Evolutionary conservation across 2,329 filamentous ascomycete species (phyloP).

Genomic region (Taxawa tesnikishii): DNA sequence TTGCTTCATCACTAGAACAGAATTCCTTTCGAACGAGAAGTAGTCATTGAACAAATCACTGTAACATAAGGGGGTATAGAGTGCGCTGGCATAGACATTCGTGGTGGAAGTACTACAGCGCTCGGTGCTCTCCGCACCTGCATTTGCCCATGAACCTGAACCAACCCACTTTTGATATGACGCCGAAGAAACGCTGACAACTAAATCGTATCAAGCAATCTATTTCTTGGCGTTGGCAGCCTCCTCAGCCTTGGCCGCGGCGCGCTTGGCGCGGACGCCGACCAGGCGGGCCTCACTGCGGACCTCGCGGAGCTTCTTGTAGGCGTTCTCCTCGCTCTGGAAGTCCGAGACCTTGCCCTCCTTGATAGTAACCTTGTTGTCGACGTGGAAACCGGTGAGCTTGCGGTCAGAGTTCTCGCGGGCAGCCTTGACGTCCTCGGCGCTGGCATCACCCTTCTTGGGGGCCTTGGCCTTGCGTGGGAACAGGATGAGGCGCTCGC

Average conservation of each 20-base stretch:
- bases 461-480: slow-evolving; percentile 86
- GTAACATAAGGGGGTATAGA: slow-evolving; percentile 36
- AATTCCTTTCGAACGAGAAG: too few species aligned
- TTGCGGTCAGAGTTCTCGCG: slow-evolving; percentile 38
- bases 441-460: slow-evolving; percentile 83
- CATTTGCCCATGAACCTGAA: not conserved
- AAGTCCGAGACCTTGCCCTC: slow-evolving; percentile 64
- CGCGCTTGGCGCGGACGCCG: slow-evolving; percentile 87
- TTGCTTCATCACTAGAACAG: too few species aligned
- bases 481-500: slow-evolving; percentile 91
- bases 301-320: slow-evolving; percentile 70
- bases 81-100: slow-evolving; percentile 44
- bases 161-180: slow-evolving; percentile 1
- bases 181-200: not conserved
- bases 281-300: slow-evolving; percentile 71
- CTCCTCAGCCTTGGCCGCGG: slow-evolving; percentile 74
- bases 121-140: not conserved
- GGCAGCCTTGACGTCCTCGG: slow-evolving; percentile 67
- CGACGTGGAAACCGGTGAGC: slow-evolving; percentile 56
- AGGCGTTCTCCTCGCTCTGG: slow-evolving; percentile 71
- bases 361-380: slow-evolving; percentile 58
- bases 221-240: slow-evolving; percentile 76
- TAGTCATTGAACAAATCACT: too few species aligned
- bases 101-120: slow-evolving; percentile 19
- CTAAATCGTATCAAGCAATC: slow-evolving; percentile 8